These are phyloP conservation scores for Sugiyamaella mastotermitis DNA, from an alignment of 805 yeast species.

Conservation along the genomic window DNA sequence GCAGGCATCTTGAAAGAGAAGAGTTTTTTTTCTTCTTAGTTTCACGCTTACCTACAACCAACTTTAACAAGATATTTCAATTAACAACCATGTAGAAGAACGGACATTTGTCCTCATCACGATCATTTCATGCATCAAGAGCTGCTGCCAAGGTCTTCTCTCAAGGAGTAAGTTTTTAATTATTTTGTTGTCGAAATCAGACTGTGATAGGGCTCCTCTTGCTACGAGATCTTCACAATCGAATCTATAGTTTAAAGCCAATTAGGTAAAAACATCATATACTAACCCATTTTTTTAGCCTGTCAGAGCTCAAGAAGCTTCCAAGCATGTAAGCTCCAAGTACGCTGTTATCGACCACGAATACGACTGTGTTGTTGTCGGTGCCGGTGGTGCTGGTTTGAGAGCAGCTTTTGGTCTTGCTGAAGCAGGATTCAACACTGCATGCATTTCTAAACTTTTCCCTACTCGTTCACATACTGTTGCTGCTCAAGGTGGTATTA, in stretches of 20 bases:
- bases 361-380: constrained; percentile 95
- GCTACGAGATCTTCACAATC: no score
- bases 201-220: neutral
- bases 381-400: constrained; percentile 99
- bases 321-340: constrained; percentile 53
- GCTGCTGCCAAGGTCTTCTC: constrained; percentile 29
- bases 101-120: constrained; percentile 6
- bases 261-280: no score
- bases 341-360: constrained; percentile 95
- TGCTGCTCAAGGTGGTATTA: constrained; percentile 99
- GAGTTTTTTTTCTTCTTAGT: no score
- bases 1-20: no score
- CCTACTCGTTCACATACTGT: constrained; percentile 99
- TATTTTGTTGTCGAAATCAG: neutral
- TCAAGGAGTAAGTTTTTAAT: constrained; percentile 21
- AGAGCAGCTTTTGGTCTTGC: constrained; percentile 98
- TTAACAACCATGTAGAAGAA: constrained; percentile 7
- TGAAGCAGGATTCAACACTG: constrained; percentile 94
- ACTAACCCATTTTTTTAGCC: constrained; percentile 20
- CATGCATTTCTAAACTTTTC: constrained; percentile 93
- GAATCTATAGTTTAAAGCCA: no score
- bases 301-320: constrained; percentile 40
- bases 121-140: constrained; percentile 29
- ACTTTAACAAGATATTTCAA: no score
- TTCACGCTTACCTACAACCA: no score